These are phyloP conservation scores for Cryphonectria naterciae DNA, from an alignment of 2,329 filamentous ascomycete genomes.

Conservation along the genomic window DNA sequence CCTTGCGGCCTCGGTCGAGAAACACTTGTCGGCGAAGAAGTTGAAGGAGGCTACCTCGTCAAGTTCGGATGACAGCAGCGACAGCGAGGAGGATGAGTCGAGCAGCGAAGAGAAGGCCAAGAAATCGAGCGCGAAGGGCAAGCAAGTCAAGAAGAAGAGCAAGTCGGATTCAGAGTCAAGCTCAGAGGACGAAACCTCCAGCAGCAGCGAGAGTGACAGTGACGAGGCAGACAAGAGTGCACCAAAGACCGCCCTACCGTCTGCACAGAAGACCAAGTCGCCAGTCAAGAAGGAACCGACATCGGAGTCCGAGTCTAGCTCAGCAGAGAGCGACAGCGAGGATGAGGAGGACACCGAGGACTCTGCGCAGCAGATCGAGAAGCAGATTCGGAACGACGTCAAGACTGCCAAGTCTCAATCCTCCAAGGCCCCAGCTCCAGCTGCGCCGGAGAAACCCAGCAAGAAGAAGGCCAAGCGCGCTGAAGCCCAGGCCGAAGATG, in stretches of 20 bases:
- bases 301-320: conserved; percentile 30
- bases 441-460: conserved; percentile 4
- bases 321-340: conserved; percentile 35
- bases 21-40: conserved; percentile 19
- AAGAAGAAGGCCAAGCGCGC: conserved; percentile 25
- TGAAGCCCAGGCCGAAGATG: conserved; percentile 6
- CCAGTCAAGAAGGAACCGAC: conserved; percentile 32
- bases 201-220: conserved; percentile 13
- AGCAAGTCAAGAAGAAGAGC: conserved; percentile 30
- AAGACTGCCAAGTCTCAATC: conserved; percentile 20
- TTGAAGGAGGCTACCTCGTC: conserved; percentile 29
- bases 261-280: conserved; percentile 21
- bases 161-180: conserved; percentile 19
- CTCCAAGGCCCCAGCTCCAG: conserved; percentile 1
- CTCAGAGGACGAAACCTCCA: conserved; percentile 22
- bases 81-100: conserved; percentile 17
- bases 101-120: conserved; percentile 32
- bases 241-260: conserved; percentile 10
- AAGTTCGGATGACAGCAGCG: conserved; percentile 18
- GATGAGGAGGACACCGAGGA: conserved; percentile 33
- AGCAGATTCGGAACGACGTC: conserved; percentile 26
- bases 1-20: conserved; percentile 19
- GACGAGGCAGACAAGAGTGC: conserved; percentile 19
- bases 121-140: conserved; percentile 24
- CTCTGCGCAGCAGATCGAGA: conserved; percentile 19